phyloP scores from a whole-genome alignment of 352 stramenopile species.

The Pythium coloratum region DNA sequence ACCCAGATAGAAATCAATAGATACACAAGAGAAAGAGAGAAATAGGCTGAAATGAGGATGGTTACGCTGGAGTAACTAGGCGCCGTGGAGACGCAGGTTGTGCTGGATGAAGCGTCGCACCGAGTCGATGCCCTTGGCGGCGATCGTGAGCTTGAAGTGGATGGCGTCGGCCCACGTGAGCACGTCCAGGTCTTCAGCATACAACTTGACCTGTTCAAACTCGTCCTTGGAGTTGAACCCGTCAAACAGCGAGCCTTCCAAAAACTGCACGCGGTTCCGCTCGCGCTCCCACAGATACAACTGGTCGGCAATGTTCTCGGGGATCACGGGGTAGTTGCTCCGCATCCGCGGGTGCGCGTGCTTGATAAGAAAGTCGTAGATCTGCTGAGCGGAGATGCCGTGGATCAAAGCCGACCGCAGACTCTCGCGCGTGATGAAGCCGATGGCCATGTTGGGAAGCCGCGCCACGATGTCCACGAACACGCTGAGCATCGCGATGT shows the following conservation, averaged over 20 bases:
- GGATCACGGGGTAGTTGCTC: constrained; percentile 70
- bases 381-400: constrained; percentile 90
- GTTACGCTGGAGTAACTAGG: too few relatives aligned
- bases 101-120: constrained; percentile 78
- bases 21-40: not conserved
- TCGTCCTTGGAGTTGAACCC: constrained; percentile 84
- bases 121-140: constrained; percentile 55
- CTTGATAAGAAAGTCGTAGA: constrained; percentile 91
- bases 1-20: not conserved
- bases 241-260: constrained; percentile 84
- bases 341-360: constrained; percentile 86
- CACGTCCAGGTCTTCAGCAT: constrained; percentile 64
- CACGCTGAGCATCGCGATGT: constrained; percentile 92
- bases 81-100: constrained; percentile 35
- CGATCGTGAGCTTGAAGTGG: constrained; percentile 78
- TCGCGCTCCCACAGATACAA: constrained; percentile 92
- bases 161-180: constrained; percentile 83
- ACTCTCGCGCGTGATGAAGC: constrained; percentile 90
- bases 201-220: constrained; percentile 77
- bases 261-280: constrained; percentile 85
- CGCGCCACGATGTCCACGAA: constrained; percentile 91
- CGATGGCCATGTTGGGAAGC: constrained; percentile 89
- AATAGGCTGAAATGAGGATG: too few relatives aligned
- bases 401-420: constrained; percentile 87
- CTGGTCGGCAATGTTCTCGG: constrained; percentile 90